Conservation (phyloP, 805 yeast genomes). For the Sugiyamaella lignohabitans region DNA sequence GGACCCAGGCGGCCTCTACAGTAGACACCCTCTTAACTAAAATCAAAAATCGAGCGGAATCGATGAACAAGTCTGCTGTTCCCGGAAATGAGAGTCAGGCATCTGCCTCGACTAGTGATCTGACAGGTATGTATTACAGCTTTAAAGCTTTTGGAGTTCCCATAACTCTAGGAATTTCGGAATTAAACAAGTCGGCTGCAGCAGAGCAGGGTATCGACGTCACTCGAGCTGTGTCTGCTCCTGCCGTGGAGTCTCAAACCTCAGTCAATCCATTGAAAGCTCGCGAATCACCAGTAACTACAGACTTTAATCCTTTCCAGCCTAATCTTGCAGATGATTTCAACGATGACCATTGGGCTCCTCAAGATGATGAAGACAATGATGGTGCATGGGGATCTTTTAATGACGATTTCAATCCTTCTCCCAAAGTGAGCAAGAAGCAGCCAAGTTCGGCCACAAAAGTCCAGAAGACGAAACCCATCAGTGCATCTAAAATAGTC, state of each 20-base stretch:
- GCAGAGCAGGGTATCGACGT: no score
- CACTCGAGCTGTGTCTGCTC: not conserved
- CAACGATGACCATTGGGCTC: constrained; percentile 3
- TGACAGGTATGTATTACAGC: not conserved
- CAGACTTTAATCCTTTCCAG: not conserved
- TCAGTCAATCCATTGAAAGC: not conserved
- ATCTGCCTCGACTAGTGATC: not conserved
- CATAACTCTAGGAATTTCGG: not conserved
- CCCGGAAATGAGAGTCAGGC: not conserved
- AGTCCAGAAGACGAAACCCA: not conserved
- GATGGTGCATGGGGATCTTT: constrained; percentile 31
- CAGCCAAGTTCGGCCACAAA: not conserved
- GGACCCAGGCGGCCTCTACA: constrained; percentile 63
- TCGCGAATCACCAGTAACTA: not conserved
- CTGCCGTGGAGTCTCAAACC: not conserved
- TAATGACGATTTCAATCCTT: constrained; percentile 1
- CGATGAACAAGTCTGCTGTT: constrained; percentile 28
- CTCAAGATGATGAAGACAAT: constrained; percentile 25
- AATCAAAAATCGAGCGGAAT: constrained; percentile 41
- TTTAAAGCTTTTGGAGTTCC: not conserved
- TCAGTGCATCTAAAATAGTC: not conserved
- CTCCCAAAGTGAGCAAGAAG: no score
- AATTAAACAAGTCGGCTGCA: not conserved
- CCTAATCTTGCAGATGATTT: not conserved
- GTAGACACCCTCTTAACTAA: constrained; percentile 56